Base-by-base conservation (phyloP, 1,284 basidiomycete species). In the Rhodofomes roseus region DNA sequence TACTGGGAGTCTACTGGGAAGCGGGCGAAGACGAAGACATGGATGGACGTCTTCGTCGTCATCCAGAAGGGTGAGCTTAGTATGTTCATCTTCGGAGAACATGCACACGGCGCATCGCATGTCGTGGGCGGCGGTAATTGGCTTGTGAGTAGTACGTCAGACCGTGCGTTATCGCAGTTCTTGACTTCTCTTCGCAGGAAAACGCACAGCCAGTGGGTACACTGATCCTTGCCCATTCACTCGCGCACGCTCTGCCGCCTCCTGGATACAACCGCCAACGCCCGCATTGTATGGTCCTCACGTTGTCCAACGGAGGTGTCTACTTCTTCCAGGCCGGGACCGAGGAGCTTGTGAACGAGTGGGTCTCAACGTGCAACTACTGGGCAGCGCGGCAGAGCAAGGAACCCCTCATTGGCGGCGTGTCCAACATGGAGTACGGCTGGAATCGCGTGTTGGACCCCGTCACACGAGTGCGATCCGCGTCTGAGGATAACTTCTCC, bases 351-450 rank as follows among this genome's bases (percentile, higher is more conserved):
- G 95, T 98, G 40, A 92, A 93, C 69, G 96, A 99, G 73, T 99
- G 96, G 96, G 95, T 98, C 8, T 89, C 91, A 36, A 97, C 96
- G 0, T 98, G 96, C 83, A 99, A 98, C 76, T 98, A 98, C 73
- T 98, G 96, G 95, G 94, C 96, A 0, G 96, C 96, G 0, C 82
- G 96, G 36, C 89, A 86, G 63, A 95, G 92, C 73, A 95, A 96
- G 67, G 95, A 97, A 69, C 96, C 96, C 0, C 81, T 99, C 2
- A 83, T 91, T 2, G 96, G 96, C 2, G 96, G 96, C 31, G 95
- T 98, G 1, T 95, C 93, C 52, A 99, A 99, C 76, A 96, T 98
- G 90, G 97, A 99, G 73, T 98, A 99, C 70, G 96, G 96, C 11
- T 99, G 96, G 96, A 96, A 89, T 70, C 85, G 92, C 40, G 82